Evolutionary conservation across 805 yeast species (phyloP).

Genomic region (Priceomyces melissophilus): DNA sequence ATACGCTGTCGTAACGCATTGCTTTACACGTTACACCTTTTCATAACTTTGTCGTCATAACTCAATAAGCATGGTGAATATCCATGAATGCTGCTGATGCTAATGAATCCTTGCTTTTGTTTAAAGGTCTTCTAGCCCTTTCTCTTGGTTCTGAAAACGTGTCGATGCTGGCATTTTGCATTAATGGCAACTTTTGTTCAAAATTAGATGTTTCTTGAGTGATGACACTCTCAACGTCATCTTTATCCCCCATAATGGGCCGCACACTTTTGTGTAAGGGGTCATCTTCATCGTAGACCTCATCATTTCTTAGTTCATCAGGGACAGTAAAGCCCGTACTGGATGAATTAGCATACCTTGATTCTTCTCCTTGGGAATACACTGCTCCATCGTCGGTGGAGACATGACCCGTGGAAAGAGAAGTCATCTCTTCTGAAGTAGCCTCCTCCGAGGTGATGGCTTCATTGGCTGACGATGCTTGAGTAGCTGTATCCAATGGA

Average conservation of each 20-base stretch:
- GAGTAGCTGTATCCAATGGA: conserved; percentile 5
- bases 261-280: neutral
- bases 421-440: conserved; percentile 2
- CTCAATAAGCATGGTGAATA: conserved; percentile 18
- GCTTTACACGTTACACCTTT: no score
- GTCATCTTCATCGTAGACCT: neutral
- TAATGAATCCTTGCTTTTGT: conserved; percentile 17
- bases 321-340: neutral
- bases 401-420: neutral
- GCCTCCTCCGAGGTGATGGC: conserved; percentile 3
- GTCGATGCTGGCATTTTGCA: conserved; percentile 20
- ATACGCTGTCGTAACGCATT: no score
- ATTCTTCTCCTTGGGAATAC: conserved; percentile 1
- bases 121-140: no score
- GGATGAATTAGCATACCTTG: neutral
- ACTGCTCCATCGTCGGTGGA: neutral
- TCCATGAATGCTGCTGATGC: conserved; percentile 18
- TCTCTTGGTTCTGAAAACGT: conserved; percentile 8
- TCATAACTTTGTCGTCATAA: no score
- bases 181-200: conserved; percentile 24
- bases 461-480: conserved; percentile 10
- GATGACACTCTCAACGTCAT: conserved; percentile 11
- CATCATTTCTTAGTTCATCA: neutral
- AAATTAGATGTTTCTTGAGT: conserved; percentile 11
- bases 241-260: neutral